Evolutionary conservation across 2,329 filamentous ascomycete species (phyloP), one percentile per base, ranked within the genome.

Genomic region (Fusarium stilboides): DNA sequence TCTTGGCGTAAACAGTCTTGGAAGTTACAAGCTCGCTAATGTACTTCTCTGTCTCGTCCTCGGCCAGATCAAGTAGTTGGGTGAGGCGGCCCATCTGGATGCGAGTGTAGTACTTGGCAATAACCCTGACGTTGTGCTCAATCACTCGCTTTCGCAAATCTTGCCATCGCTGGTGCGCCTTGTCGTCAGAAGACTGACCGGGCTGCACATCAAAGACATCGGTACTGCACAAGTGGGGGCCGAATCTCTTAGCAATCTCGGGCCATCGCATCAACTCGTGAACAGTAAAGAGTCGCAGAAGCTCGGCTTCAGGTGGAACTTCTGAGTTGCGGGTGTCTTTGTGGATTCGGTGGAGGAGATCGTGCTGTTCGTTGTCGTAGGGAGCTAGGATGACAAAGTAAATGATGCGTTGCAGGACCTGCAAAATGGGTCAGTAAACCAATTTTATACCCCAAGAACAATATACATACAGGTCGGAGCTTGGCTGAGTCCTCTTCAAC

Each of bases 241-340:
- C 94, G 74, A 97, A 99, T 66, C 92, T 89, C 81, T 95, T 90
- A 34, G 94, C 88, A 37, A 99, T 93, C 79, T 96, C 91, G 13
- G 96, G 95, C 96, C 96, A 99, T 79, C 95, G 92, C 96, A 99
- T 99, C 68, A 99, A 87, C 84, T 99, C 96, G 71, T 93, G 92
- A 7, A 97, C 90, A 31, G 96, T 99, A 82, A 99, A 99, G 63
- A 96, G 89, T 82, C 97, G 97, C 60, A 99, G 87, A 10, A 99
- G 88, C 76, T 94, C 90, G 31, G 93, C 91, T 70, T 98, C 95
- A 57, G 90, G 86, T 6, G 93, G 83, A 4, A 98, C 89, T 78
- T 92, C 88, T 13, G 89, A 83, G 79, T 94, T 94, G 69, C 96
- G 92, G 9, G 91, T 83, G 80, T 99, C 96, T 79, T 91, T 89